Percentiles rank a stretch among this genome's conserved stretches.
Evolutionary conservation across 345 rosid species (phyloP).

Genomic region (Euphorbia lathyris): DNA sequence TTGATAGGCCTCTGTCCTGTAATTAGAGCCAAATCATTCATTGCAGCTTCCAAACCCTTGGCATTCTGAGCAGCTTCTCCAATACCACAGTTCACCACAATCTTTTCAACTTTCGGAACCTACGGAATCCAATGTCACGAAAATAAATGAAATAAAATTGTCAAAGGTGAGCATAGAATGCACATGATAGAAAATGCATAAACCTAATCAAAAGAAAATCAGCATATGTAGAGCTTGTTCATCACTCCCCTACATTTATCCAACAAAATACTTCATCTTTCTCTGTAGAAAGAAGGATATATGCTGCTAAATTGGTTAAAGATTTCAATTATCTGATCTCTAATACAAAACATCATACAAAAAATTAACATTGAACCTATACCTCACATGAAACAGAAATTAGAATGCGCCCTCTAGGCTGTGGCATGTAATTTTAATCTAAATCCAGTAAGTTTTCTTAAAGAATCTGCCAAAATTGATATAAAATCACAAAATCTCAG

Average conservation of each 20-base stretch:
- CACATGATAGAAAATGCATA: background rate
- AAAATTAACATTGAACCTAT: background rate
- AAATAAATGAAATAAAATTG: background rate
- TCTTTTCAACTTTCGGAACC: slow-evolving; percentile 84
- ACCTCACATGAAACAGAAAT: background rate
- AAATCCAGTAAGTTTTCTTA: background rate
- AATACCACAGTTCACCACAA: slow-evolving; percentile 93
- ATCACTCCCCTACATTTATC: background rate
- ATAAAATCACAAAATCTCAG: background rate
- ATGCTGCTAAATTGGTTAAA: background rate
- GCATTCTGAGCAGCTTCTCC: slow-evolving; percentile 93
- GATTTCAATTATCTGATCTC: background rate
- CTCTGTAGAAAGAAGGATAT: background rate
- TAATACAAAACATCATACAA: background rate
- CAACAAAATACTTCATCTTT: background rate
- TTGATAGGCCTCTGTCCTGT: slow-evolving; percentile 86
- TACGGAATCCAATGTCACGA: slow-evolving; percentile 15
- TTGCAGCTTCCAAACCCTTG: slow-evolving; percentile 85
- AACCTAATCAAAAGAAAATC: background rate
- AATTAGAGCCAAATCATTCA: slow-evolving; percentile 74
- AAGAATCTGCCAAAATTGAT: background rate
- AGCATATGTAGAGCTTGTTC: background rate
- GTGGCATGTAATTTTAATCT: background rate
- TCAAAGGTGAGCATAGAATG: background rate
- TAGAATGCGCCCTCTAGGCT: background rate